phyloP scores from a whole-genome alignment of 2,329 filamentous ascomycete genomes.

The Ophiostoma australiae region DNA sequence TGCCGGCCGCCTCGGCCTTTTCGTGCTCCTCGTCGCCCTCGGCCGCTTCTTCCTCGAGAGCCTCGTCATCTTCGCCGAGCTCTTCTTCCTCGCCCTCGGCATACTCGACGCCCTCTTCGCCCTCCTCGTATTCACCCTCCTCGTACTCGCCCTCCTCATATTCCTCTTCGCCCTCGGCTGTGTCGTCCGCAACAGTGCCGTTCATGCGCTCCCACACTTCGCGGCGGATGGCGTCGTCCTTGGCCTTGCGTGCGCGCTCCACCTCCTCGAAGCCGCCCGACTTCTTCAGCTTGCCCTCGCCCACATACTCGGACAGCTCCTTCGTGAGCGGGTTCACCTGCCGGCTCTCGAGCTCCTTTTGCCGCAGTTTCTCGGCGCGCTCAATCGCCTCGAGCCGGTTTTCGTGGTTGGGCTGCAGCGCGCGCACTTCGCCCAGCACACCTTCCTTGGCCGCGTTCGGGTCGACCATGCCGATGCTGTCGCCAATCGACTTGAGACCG shows the following conservation, averaged over 20 bases:
- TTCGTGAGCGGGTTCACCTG: conserved; percentile 72
- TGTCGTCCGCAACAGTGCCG: conserved; percentile 39
- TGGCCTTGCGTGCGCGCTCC: conserved; percentile 74
- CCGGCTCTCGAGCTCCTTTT: conserved; percentile 79
- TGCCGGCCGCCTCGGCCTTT: background rate
- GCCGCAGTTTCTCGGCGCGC: conserved; percentile 85
- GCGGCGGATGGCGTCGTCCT: conserved; percentile 78
- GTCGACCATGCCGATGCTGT: conserved; percentile 47
- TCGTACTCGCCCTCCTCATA: conserved; percentile 1
- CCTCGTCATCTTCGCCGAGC: background rate
- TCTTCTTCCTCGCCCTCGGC: conserved; percentile 22
- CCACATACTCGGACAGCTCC: conserved; percentile 79
- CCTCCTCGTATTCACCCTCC: conserved; percentile 12
- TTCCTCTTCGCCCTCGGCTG: conserved; percentile 9
- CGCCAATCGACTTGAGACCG: conserved; percentile 50
- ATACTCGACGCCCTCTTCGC: conserved; percentile 23
- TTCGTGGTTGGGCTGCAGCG: conserved; percentile 91
- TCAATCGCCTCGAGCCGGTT: conserved; percentile 91
- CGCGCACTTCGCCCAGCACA: conserved; percentile 86
- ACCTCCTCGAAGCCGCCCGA: conserved; percentile 92
- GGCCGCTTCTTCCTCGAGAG: background rate
- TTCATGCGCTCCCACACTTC: conserved; percentile 71
- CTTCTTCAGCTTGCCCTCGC: conserved; percentile 91
- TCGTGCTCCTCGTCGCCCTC: background rate
- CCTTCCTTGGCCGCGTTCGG: conserved; percentile 82